Conservation (phyloP, 345 rosid species). For the Diplotaxis tenuifolia region DNA sequence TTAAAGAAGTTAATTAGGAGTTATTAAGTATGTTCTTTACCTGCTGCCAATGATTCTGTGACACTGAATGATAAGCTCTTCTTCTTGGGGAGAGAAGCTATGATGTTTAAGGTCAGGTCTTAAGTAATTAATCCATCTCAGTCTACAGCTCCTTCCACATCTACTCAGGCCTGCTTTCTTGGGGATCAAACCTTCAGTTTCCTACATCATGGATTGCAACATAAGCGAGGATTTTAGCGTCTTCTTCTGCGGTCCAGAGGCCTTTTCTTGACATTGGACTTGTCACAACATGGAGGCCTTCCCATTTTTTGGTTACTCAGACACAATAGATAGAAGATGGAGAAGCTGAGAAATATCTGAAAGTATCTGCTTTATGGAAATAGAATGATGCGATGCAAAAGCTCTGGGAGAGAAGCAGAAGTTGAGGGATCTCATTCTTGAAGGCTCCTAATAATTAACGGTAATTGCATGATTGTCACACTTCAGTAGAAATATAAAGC, state of each 20-base stretch:
- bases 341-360: slow-evolving; percentile 22
- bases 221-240: slow-evolving; percentile 79
- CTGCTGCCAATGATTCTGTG: slow-evolving; percentile 77
- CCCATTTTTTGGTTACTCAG: slow-evolving; percentile 46
- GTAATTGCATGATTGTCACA: slow-evolving; percentile 68
- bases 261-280: slow-evolving; percentile 75
- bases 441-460: slow-evolving; percentile 47
- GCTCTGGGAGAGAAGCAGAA: slow-evolving; percentile 38
- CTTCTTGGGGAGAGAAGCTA: slow-evolving; percentile 71
- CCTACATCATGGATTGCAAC: slow-evolving; percentile 70
- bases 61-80: slow-evolving; percentile 62
- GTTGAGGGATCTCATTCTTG: slow-evolving; percentile 47
- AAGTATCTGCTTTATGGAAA: slow-evolving; percentile 29
- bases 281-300: slow-evolving; percentile 84
- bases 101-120: slow-evolving; percentile 90
- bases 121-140: slow-evolving; percentile 87
- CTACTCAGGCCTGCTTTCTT: slow-evolving; percentile 83
- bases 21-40: slow-evolving; percentile 44
- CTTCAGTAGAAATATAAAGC: slow-evolving; percentile 39
- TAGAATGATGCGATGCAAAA: slow-evolving; percentile 49
- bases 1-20: slow-evolving; percentile 20
- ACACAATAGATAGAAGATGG: slow-evolving; percentile 3
- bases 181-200: slow-evolving; percentile 82
- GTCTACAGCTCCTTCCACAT: slow-evolving; percentile 86
- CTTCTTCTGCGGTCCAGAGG: slow-evolving; percentile 88